These are phyloP conservation scores for Beauveria australis DNA, from an alignment of 2,329 filamentous ascomycete genomes.

Conservation along the genomic window DNA sequence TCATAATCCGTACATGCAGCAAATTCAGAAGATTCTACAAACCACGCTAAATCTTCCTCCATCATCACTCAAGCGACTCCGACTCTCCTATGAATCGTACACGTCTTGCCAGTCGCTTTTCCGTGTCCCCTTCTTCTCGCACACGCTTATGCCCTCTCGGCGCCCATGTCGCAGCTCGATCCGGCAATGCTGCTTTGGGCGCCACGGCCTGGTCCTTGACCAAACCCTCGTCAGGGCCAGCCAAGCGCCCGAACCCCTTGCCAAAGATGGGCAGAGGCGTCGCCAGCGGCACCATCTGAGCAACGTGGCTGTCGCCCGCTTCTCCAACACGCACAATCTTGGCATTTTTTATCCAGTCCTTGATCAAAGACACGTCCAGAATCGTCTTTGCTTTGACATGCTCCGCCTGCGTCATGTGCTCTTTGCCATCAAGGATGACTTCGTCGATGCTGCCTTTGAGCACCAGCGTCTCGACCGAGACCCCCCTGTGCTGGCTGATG, in stretches of 20 bases:
- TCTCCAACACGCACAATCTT: constrained; percentile 31
- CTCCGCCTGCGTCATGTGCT: constrained; percentile 64
- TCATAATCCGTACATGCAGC: not conserved
- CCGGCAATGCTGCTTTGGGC: not conserved
- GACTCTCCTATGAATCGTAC: constrained; percentile 4
- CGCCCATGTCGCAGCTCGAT: not conserved
- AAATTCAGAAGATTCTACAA: not conserved
- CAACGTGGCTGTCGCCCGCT: constrained; percentile 24
- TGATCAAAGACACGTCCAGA: constrained; percentile 49
- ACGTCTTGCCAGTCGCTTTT: not conserved
- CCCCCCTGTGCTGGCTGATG: constrained; percentile 72
- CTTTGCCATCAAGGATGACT: constrained; percentile 64
- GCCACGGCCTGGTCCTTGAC: constrained; percentile 20
- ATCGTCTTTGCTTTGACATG: constrained; percentile 47
- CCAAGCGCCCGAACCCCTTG: constrained; percentile 33
- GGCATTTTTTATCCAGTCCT: constrained; percentile 50
- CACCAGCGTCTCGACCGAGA: constrained; percentile 80
- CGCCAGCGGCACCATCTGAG: constrained; percentile 41
- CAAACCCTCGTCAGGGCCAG: constrained; percentile 40
- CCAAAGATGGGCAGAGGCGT: constrained; percentile 44
- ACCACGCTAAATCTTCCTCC: not conserved
- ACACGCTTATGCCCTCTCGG: not conserved
- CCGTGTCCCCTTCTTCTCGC: not conserved
- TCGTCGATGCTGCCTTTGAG: constrained; percentile 77
- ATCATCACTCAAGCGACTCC: not conserved